Percentiles rank a stretch among this genome's conserved stretches.
Evolutionary conservation across 2,329 filamentous ascomycete species (phyloP).

Genomic region (Colletotrichum caudatum): DNA sequence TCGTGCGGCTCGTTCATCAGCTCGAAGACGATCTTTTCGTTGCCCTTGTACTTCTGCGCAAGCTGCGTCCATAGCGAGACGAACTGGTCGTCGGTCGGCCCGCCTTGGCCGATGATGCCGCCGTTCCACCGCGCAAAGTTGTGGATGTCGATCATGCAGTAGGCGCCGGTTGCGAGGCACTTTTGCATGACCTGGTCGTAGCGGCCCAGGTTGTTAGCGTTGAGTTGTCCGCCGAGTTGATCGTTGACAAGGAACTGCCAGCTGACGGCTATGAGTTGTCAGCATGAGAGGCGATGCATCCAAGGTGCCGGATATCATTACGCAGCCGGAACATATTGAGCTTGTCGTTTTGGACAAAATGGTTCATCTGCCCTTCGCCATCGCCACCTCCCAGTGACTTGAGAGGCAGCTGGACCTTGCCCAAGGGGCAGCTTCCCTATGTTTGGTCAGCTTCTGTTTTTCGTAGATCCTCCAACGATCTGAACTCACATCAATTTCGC

Average conservation of each 20-base stretch:
- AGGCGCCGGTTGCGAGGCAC: conserved; percentile 67
- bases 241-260: conserved; percentile 72
- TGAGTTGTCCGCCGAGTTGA: conserved; percentile 62
- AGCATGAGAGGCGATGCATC: background rate
- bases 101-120: conserved; percentile 73
- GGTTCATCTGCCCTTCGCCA: conserved; percentile 66
- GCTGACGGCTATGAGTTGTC: conserved; percentile 54
- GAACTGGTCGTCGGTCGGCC: conserved; percentile 70
- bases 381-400: conserved; percentile 49
- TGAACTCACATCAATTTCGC: conserved; percentile 56
- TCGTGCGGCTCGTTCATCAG: conserved; percentile 79
- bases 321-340: conserved; percentile 65
- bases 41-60: conserved; percentile 67
- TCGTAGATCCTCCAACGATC: background rate
- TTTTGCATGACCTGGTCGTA: conserved; percentile 69
- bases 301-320: conserved; percentile 42
- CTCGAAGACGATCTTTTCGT: conserved; percentile 70
- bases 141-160: conserved; percentile 71
- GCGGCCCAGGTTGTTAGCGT: conserved; percentile 59
- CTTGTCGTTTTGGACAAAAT: conserved; percentile 63
- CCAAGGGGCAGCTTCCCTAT: conserved; percentile 55
- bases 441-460: conserved; percentile 1
- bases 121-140: conserved; percentile 73
- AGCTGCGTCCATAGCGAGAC: conserved; percentile 68
- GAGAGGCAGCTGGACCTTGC: conserved; percentile 52